Evolutionary conservation across 768 basidiomycete genomes (phyloP).

Genomic region (Leccinum rimulosum): DNA sequence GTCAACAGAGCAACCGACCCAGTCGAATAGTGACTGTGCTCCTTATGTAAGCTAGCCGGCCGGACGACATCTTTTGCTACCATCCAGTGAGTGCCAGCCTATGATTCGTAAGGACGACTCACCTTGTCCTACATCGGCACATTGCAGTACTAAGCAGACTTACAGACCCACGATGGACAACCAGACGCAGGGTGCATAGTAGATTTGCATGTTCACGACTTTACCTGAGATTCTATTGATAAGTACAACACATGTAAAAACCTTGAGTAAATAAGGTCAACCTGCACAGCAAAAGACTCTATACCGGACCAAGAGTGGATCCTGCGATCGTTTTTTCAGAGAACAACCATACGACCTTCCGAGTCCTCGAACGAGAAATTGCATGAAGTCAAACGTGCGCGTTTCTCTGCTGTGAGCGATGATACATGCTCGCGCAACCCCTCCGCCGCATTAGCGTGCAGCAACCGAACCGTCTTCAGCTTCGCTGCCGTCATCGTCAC

Average conservation of each 20-base stretch:
- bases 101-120: background rate
- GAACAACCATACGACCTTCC: conserved; percentile 17
- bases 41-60: background rate
- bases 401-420: conserved; percentile 10
- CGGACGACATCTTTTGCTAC: background rate
- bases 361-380: conserved; percentile 24
- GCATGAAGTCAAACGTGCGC: conserved; percentile 4
- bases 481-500: conserved; percentile 20
- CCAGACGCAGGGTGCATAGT: background rate
- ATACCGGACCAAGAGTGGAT: background rate
- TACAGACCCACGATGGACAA: background rate
- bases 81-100: background rate
- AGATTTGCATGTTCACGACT: background rate
- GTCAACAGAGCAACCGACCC: background rate
- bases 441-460: conserved; percentile 14
- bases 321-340: conserved; percentile 4
- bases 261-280: background rate
- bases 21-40: too few relatives aligned
- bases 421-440: conserved; percentile 13
- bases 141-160: background rate
- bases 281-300: background rate
- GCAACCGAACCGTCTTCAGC: conserved; percentile 19
- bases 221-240: background rate
- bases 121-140: background rate
- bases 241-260: background rate